Percentiles rank a stretch among this genome's conserved stretches.
Evolutionary conservation across 2,329 filamentous ascomycete species (phyloP).

Genomic region (Monilinia vaccinii-corymbosi): DNA sequence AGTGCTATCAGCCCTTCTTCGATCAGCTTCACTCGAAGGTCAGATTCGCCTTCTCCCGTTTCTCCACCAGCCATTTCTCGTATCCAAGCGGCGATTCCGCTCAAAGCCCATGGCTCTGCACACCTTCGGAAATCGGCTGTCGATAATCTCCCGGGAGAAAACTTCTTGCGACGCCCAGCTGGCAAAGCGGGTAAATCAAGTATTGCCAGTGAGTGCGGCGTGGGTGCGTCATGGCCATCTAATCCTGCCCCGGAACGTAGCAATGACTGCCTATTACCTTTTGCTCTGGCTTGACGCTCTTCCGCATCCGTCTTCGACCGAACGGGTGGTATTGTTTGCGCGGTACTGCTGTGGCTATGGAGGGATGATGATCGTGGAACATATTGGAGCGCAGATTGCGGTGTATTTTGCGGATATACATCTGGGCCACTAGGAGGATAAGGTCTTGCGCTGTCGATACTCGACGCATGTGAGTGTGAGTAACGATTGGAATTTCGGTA

Average conservation of each 20-base stretch:
- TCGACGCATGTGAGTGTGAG: slow-evolving; percentile 37
- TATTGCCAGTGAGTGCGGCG: slow-evolving; percentile 44
- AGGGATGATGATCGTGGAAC: slow-evolving; percentile 73
- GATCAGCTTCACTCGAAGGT: slow-evolving; percentile 75
- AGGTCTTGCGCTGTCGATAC: slow-evolving; percentile 34
- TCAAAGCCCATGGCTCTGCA: slow-evolving; percentile 84
- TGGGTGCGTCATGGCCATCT: slow-evolving; percentile 48
- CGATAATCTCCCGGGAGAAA: slow-evolving; percentile 76
- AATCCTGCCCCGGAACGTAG: slow-evolving; percentile 43
- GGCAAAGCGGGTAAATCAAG: slow-evolving; percentile 82
- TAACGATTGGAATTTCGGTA: slow-evolving; percentile 44
- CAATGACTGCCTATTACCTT: slow-evolving; percentile 42
- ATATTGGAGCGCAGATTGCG: slow-evolving; percentile 30
- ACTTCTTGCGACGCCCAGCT: slow-evolving; percentile 68
- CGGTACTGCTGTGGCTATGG: slow-evolving; percentile 71
- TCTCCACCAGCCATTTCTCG: slow-evolving; percentile 59
- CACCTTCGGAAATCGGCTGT: slow-evolving; percentile 77
- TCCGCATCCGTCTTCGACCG: slow-evolving; percentile 89
- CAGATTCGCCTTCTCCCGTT: slow-evolving; percentile 66
- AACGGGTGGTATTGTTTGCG: slow-evolving; percentile 70
- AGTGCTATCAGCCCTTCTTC: slow-evolving; percentile 80
- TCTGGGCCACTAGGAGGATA: slow-evolving; percentile 25
- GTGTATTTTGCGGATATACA: slow-evolving; percentile 36
- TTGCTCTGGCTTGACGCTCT: slow-evolving; percentile 47
- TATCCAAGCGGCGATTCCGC: slow-evolving; percentile 79